Base-by-base conservation (phyloP, 2,329 filamentous ascomycete species). In the Verticillium klebahnii region DNA sequence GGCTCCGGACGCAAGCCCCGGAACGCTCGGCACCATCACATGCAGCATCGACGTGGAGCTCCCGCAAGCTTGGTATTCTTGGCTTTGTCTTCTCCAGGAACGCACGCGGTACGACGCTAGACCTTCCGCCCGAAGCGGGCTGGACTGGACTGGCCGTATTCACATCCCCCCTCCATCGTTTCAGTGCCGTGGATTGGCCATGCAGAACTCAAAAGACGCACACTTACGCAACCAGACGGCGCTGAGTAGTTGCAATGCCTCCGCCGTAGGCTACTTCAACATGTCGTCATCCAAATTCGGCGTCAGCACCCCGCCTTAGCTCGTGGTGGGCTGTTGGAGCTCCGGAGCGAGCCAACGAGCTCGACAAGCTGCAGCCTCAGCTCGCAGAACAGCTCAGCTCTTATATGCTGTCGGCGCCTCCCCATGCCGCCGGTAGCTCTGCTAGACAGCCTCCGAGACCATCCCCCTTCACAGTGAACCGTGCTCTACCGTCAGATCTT, bases 371-470 rank as follows among this genome's bases (percentile, higher is more conserved):
- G 14, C 15, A 32, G 32, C 17, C 15, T 29, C 25, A 31, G 34
- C 34, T 58, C 19, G 32, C 3, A 2, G 19, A 17, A 45, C 36
- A 58, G n/a, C n/a, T 23, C 36, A 36, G 23, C 34, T 23, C 56
- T 36, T 58, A 23, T n/a, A 52, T 32, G 23, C 32, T n/a, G 37
- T 4, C 11, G 23, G 6, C 15, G 29, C 14, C 50, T 54, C 32
- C 39, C 25, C 29, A 54, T 17, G 9, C 12, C 15, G 37, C 34
- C 29, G 25, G n/a, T 15, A n/a, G 31, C 25, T 31, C 12, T 36
- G 9, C 9, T 9, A 8, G 15, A 23, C 4, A 80, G 79, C 19
- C 34, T 37, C 15, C 17, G 3, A 29, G 32, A 29, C 56, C 15
- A 40, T 17, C 12, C 2, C 25, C 25, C 31, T 40, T 40, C n/a